These are phyloP conservation scores for Saccharomyces hybrid DNA, from an alignment of 1,139 yeast species.

Conservation along the genomic window DNA sequence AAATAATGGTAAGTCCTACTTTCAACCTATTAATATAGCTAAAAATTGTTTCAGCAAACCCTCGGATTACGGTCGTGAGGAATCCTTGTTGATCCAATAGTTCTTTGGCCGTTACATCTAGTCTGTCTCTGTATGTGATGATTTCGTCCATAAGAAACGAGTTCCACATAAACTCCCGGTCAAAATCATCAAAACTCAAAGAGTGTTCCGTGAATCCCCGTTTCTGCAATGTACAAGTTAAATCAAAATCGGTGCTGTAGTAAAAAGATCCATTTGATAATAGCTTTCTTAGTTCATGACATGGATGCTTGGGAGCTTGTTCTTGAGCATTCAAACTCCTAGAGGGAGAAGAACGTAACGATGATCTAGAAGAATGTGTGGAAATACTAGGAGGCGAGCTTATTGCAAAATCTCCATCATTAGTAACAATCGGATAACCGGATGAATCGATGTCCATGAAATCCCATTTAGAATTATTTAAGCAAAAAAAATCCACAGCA, in stretches of 20 bases:
- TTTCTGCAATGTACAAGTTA: slow-evolving; percentile 73
- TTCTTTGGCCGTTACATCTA: slow-evolving; percentile 50
- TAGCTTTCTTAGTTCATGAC: slow-evolving; percentile 67
- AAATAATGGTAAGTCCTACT: slow-evolving; percentile 69
- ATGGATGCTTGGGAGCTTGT: slow-evolving; percentile 58
- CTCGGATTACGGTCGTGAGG: slow-evolving; percentile 85
- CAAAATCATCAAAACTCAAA: slow-evolving; percentile 49
- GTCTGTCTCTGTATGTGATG: slow-evolving; percentile 60
- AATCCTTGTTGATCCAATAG: slow-evolving; percentile 69
- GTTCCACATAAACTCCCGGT: slow-evolving; percentile 95
- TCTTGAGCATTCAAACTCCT: slow-evolving; percentile 12
- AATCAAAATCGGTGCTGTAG: slow-evolving; percentile 84
- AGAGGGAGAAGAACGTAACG: not conserved
- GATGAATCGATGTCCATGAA: slow-evolving; percentile 55
- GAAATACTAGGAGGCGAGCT: not conserved
- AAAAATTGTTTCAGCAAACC: slow-evolving; percentile 75
- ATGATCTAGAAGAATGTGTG: not conserved
- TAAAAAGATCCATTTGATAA: slow-evolving; percentile 84
- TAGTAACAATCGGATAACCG: slow-evolving; percentile 45
- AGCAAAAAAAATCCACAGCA: slow-evolving; percentile 77
- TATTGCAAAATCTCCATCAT: slow-evolving; percentile 10
- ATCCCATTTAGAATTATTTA: slow-evolving; percentile 73
- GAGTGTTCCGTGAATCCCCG: slow-evolving; percentile 47
- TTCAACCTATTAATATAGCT: slow-evolving; percentile 44
- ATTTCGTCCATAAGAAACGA: slow-evolving; percentile 82